These are phyloP conservation scores for Magnolia changhungtana DNA, from an alignment of 164 flowering plant genomes.

Conservation along the genomic window DNA sequence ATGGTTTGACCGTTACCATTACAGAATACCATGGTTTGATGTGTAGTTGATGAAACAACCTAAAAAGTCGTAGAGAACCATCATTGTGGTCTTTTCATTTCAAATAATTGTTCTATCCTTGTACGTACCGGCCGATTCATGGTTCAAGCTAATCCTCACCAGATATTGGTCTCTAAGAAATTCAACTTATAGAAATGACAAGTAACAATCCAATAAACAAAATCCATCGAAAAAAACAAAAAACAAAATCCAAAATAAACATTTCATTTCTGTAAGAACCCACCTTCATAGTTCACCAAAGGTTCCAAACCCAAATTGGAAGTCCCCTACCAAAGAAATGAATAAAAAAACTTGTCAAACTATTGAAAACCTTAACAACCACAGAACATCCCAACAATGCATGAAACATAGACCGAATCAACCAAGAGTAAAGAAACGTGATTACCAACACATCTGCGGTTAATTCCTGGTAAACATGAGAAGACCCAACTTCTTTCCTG, in stretches of 20 bases:
- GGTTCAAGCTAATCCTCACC: not conserved
- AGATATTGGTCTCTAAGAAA: not conserved
- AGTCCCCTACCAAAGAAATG: constrained; percentile 28
- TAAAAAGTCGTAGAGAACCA: no score
- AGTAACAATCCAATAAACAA: not conserved
- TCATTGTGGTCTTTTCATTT: no score
- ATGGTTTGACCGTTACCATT: no score
- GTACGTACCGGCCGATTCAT: no score
- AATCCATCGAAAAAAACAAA: no score
- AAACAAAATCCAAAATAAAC: no score
- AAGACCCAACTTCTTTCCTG: constrained; percentile 52
- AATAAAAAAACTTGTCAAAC: not conserved
- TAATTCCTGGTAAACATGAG: constrained; percentile 37
- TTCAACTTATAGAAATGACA: not conserved
- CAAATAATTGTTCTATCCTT: no score
- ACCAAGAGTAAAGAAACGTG: not conserved
- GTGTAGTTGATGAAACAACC: no score
- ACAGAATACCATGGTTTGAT: no score
- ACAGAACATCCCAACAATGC: not conserved
- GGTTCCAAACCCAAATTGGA: constrained; percentile 23
- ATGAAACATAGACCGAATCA: not conserved
- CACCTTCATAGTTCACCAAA: constrained; percentile 65
- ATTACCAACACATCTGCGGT: constrained; percentile 54
- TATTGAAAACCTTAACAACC: not conserved
- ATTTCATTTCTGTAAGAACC: not conserved